Conservation (phyloP, 2,329 filamentous ascomycete genomes). For the Gremmenia infestans region DNA sequence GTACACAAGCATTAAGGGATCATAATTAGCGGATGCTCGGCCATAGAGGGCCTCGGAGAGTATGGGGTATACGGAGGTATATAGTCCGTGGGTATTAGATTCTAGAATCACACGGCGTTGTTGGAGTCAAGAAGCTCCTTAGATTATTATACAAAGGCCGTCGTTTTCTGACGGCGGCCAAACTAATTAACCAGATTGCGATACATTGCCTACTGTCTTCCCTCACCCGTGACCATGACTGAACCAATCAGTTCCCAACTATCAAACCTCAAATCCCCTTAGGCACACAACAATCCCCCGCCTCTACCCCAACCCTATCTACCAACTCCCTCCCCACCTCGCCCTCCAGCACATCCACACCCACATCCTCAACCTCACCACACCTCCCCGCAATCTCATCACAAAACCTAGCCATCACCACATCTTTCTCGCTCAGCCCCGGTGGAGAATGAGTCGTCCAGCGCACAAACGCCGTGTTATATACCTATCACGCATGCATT, state of each 20-base stretch:
- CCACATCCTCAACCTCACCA: slow-evolving; percentile 41
- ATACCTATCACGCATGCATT: slow-evolving; percentile 44
- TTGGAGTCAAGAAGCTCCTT: neutral
- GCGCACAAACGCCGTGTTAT: slow-evolving; percentile 64
- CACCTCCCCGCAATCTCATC: slow-evolving; percentile 53
- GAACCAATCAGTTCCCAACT: neutral
- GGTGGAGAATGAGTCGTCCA: slow-evolving; percentile 68
- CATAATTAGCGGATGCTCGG: neutral
- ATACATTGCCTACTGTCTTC: neutral
- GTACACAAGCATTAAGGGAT: neutral
- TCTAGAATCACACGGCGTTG: neutral
- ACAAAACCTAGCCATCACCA: slow-evolving; percentile 57
- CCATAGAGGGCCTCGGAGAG: neutral
- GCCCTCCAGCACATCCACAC: slow-evolving; percentile 13
- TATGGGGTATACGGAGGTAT: neutral
- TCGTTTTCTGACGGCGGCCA: neutral
- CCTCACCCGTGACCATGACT: neutral
- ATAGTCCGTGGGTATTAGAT: no score
- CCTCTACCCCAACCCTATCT: slow-evolving; percentile 40
- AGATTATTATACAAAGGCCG: slow-evolving; percentile 3
- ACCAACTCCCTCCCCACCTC: slow-evolving; percentile 38
- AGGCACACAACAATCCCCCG: slow-evolving; percentile 51
- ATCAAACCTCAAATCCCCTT: slow-evolving; percentile 28
- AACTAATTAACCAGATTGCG: slow-evolving; percentile 10
- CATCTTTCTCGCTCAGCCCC: slow-evolving; percentile 61